Conservation (phyloP, 495 filamentous ascomycete species). For the Tuber umbilicatum region DNA sequence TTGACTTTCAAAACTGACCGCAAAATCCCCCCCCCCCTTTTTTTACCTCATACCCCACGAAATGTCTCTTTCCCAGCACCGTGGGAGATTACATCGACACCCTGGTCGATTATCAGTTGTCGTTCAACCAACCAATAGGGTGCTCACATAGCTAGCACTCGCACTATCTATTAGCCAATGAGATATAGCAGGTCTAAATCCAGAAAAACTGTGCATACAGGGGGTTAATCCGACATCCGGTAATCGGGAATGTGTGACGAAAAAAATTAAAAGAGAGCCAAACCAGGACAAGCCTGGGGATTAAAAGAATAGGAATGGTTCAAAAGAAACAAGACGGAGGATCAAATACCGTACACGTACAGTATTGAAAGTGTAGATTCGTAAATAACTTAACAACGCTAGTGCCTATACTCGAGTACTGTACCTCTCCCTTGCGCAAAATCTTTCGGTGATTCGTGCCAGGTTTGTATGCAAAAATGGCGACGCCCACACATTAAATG, state of each 20-base stretch:
- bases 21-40: background rate
- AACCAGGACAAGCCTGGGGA: background rate
- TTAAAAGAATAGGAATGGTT: background rate
- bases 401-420: background rate
- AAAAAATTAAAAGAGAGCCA: background rate
- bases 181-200: background rate
- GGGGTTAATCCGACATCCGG: background rate
- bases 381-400: background rate
- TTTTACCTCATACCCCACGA: constrained; percentile 2
- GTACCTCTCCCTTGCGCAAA: background rate
- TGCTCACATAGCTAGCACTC: background rate
- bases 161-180: background rate
- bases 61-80: background rate
- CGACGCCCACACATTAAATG: too few relatives aligned
- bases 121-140: constrained; percentile 1
- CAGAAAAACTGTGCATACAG: background rate
- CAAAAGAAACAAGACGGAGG: background rate
- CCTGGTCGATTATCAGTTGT: background rate
- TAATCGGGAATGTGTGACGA: background rate
- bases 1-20: background rate
- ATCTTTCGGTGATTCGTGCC: background rate
- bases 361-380: background rate
- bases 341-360: background rate
- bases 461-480: too few relatives aligned
- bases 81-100: background rate